Percentiles rank a stretch among this genome's conserved stretches.
Evolutionary conservation across 2,329 filamentous ascomycete genomes (phyloP).

Genomic region (Dactylellina drechsleri): DNA sequence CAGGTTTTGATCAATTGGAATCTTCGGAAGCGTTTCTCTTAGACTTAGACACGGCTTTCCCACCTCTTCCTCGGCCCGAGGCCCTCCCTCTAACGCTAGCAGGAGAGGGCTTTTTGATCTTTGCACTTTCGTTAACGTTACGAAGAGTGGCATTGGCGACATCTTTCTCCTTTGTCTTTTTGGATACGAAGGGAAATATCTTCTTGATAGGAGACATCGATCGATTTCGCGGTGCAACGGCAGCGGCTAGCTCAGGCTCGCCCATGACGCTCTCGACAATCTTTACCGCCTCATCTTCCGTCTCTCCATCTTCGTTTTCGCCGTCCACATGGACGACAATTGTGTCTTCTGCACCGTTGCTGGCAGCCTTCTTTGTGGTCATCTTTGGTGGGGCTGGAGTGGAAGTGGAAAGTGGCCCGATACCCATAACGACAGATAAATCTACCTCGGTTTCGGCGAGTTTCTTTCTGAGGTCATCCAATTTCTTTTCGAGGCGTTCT

Average conservation of each 20-base stretch:
- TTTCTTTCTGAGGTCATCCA: slow-evolving; percentile 44
- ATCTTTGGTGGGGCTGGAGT: slow-evolving; percentile 17
- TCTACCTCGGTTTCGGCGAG: slow-evolving; percentile 44
- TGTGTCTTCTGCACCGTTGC: slow-evolving; percentile 16
- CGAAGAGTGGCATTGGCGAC: slow-evolving; percentile 18
- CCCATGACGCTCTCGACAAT: slow-evolving; percentile 51
- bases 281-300: slow-evolving; percentile 38
- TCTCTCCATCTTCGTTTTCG: slow-evolving; percentile 12
- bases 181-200: slow-evolving; percentile 40
- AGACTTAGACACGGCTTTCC: slow-evolving; percentile 23
- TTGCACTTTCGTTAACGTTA: slow-evolving; percentile 48
- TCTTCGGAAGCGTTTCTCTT: slow-evolving; percentile 31
- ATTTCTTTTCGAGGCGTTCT: slow-evolving; percentile 46
- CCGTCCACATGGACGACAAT: slow-evolving; percentile 45
- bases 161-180: slow-evolving; percentile 47
- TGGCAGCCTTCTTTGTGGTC: slow-evolving; percentile 11
- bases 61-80: slow-evolving; percentile 36
- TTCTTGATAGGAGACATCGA: slow-evolving; percentile 52
- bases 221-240: slow-evolving; percentile 26
- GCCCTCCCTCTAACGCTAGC: slow-evolving; percentile 28
- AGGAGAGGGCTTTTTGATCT: slow-evolving; percentile 48
- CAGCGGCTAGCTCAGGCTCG: slow-evolving; percentile 32
- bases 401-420: slow-evolving; percentile 20
- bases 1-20: slow-evolving; percentile 8
- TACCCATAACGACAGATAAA: slow-evolving; percentile 33